These are phyloP conservation scores for Brassica napus DNA, from an alignment of 345 rosid species.

Conservation along the genomic window Da-Ae NC_063449.1:45977501-45978000, in stretches of 20 bases:
- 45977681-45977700: neutral
- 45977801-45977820: constrained; percentile 68
- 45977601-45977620: too few relatives aligned
- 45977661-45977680: neutral
- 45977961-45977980: neutral
- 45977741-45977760: too few relatives aligned
- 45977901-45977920: neutral
- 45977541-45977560: constrained; percentile 45
- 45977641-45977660: neutral
- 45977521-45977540: constrained; percentile 84
- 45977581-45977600: too few relatives aligned
- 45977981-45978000: neutral
- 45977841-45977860: constrained; percentile 20
- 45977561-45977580: too few relatives aligned
- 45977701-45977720: neutral
- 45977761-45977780: constrained; percentile 51
- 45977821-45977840: constrained; percentile 67
- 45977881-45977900: neutral
- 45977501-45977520: constrained; percentile 79
- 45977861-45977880: neutral
- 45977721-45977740: too few relatives aligned
- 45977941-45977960: neutral
- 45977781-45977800: constrained; percentile 87
- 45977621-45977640: neutral
- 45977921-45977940: neutral